Evolutionary conservation across 192 early-diverging fungal genomes (phyloP).

Genomic region (Coemansia sp.): DNA sequence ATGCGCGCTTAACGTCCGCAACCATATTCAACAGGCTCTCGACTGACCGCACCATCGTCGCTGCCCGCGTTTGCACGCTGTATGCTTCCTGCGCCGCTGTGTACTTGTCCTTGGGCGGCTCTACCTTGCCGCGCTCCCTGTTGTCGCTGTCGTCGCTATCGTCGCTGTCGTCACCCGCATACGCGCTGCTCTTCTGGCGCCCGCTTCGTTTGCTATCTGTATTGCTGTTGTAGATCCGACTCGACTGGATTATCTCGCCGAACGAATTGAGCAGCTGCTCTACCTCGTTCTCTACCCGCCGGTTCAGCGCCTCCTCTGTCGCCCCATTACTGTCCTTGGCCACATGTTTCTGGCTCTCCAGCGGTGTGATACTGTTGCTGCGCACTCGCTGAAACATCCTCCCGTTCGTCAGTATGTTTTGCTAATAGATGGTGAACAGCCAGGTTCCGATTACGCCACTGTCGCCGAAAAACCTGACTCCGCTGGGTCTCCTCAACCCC

Average conservation of each 20-base stretch:
- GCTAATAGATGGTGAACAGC: not conserved
- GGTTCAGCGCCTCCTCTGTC: constrained; percentile 44
- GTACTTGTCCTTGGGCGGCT: constrained; percentile 51
- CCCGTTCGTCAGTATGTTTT: not conserved
- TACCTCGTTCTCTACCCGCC: constrained; percentile 40
- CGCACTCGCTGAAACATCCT: constrained; percentile 41
- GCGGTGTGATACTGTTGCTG: constrained; percentile 25
- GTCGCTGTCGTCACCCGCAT: constrained; percentile 1
- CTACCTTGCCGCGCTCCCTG: constrained; percentile 9
- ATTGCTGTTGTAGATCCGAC: constrained; percentile 40
- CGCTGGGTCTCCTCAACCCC: too few species aligned
- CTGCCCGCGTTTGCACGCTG: constrained; percentile 45
- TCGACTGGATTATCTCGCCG: constrained; percentile 49
- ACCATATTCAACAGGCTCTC: constrained; percentile 53
- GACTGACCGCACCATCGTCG: constrained; percentile 51
- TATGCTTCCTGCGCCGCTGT: constrained; percentile 48
- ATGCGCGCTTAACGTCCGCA: constrained; percentile 43
- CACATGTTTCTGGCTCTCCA: constrained; percentile 31
- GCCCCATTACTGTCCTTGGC: constrained; percentile 28
- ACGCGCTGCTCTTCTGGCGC: not conserved
- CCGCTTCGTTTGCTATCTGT: constrained; percentile 11
- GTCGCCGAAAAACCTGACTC: not conserved
- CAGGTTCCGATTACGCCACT: not conserved
- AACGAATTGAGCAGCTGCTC: constrained; percentile 52
- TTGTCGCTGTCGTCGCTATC: constrained; percentile 5